Conservation (phyloP, 2,329 filamentous ascomycete genomes). For the Ploettnerulaceae sp. region DNA sequence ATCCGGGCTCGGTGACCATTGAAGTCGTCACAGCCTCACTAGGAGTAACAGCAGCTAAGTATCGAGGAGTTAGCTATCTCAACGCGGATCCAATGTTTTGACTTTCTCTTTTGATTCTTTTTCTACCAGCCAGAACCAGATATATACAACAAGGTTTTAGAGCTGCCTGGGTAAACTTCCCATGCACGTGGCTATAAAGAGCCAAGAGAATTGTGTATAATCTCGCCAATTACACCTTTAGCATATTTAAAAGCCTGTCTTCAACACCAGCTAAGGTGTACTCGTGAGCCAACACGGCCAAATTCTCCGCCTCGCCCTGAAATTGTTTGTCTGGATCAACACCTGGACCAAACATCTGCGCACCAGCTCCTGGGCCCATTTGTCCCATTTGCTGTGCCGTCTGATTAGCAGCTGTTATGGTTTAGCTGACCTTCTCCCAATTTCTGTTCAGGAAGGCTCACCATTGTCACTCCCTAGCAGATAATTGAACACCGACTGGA, state of each 20-base stretch:
- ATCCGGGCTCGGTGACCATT: too few species aligned
- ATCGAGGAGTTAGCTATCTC: neutral
- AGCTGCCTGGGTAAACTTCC: neutral
- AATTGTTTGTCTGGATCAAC: constrained; percentile 97
- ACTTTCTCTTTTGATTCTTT: neutral
- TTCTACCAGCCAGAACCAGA: neutral
- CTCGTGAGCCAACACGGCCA: constrained; percentile 91
- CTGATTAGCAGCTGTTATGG: constrained; percentile 72
- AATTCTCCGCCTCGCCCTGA: constrained; percentile 84
- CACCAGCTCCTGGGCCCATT: constrained; percentile 60
- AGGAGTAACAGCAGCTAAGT: too few species aligned
- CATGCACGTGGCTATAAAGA: neutral
- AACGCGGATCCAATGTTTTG: too few species aligned
- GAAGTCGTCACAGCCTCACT: too few species aligned
- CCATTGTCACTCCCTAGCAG: constrained; percentile 93
- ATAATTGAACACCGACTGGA: constrained; percentile 97
- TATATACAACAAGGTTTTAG: neutral
- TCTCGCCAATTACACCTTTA: constrained; percentile 24
- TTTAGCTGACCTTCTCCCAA: constrained; percentile 3
- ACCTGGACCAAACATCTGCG: constrained; percentile 81
- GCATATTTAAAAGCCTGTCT: constrained; percentile 64
- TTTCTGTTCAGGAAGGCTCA: constrained; percentile 42
- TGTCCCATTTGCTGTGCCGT: constrained; percentile 79
- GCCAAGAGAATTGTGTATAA: neutral
- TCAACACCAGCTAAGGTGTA: constrained; percentile 88